Base-by-base conservation (phyloP, 1,284 basidiomycete species). In the Malassezia equina region DNA sequence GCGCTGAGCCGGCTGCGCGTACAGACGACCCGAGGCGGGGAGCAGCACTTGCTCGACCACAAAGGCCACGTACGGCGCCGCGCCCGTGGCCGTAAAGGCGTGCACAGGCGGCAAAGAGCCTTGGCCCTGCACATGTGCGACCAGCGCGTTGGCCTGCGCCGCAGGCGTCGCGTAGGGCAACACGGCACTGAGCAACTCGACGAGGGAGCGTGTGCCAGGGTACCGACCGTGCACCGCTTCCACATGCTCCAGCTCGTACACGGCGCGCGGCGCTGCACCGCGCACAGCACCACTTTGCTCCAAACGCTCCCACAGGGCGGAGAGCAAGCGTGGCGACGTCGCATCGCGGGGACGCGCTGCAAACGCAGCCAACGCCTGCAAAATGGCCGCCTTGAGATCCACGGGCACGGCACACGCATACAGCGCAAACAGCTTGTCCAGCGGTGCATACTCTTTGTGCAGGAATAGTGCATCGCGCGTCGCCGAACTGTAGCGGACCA, bases 371-470 rank as follows among this genome's bases (percentile, higher is more conserved):
- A 94, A 78, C 0, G 88, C 84, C 32, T 88, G 82, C 56, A 95
- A 84, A 1, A 94, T 78, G 1, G 85, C 82, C 0, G 89, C 90
- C 68, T 95, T 95, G 51, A 96, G 80, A 67, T 95, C 90, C n/a
- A 93, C 78, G 0, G 88, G 86, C 80, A 24, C 60, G 1, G 63
- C 65, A 44, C 66, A 70, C 17, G 64, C 61, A 40, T 69, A 66
- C 8, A 74, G 62, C 24, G 56, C 57, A 41, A 73, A 74, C 86
- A 87, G 59, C 88, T 80, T 34, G 90, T 81, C 4, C 83, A 95
- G 81, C 0, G 88, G 86, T 43, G 69, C 67, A 65, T 77, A 77
- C 4, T 86, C 82, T 2, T 82, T 81, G 75, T 90, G 86, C 23
- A 83, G 79, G 44, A 85, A 82, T 13, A 96, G 81, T 1, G 88